A percentile compares a stretch with the other conserved stretches of the same genome.
Conservation (phyloP, 495 filamentous ascomycete species). For the Podospora sp. region DNA sequence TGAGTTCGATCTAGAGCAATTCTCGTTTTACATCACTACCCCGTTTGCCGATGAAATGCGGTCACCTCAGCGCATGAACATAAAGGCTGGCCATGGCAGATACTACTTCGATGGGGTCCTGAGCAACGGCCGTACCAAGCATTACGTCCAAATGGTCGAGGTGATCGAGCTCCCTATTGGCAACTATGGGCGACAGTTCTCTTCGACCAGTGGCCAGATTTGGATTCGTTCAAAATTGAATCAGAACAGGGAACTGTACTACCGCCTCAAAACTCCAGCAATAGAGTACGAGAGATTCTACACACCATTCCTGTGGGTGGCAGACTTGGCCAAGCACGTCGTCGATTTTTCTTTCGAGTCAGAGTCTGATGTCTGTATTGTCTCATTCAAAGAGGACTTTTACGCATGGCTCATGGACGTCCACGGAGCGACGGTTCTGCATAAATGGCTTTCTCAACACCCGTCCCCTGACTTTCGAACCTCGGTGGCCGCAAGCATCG, state of each 20-base stretch:
- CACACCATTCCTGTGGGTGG: slow-evolving; percentile 66
- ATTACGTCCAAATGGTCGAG: slow-evolving; percentile 56
- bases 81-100: slow-evolving; percentile 34
- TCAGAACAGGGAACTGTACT: slow-evolving; percentile 56
- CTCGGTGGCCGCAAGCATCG: slow-evolving; percentile 55
- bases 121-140: slow-evolving; percentile 39
- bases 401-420: slow-evolving; percentile 50
- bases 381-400: slow-evolving; percentile 59
- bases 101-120: slow-evolving; percentile 65
- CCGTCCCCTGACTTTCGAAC: slow-evolving; percentile 59
- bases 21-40: slow-evolving; percentile 51
- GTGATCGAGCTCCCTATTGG: slow-evolving; percentile 64
- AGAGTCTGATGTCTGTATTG: slow-evolving; percentile 43
- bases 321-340: slow-evolving; percentile 66
- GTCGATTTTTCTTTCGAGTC: slow-evolving; percentile 58
- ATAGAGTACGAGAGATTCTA: slow-evolving; percentile 61
- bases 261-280: slow-evolving; percentile 57
- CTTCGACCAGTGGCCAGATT: slow-evolving; percentile 54
- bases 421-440: slow-evolving; percentile 41
- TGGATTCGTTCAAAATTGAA: slow-evolving; percentile 60
- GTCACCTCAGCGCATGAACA: slow-evolving; percentile 53
- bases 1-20: slow-evolving; percentile 53
- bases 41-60: slow-evolving; percentile 50
- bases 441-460: slow-evolving; percentile 53
- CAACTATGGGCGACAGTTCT: slow-evolving; percentile 57